Base-by-base conservation (phyloP, 1,284 basidiomycete genomes). In the Leccinum insigne region DNA sequence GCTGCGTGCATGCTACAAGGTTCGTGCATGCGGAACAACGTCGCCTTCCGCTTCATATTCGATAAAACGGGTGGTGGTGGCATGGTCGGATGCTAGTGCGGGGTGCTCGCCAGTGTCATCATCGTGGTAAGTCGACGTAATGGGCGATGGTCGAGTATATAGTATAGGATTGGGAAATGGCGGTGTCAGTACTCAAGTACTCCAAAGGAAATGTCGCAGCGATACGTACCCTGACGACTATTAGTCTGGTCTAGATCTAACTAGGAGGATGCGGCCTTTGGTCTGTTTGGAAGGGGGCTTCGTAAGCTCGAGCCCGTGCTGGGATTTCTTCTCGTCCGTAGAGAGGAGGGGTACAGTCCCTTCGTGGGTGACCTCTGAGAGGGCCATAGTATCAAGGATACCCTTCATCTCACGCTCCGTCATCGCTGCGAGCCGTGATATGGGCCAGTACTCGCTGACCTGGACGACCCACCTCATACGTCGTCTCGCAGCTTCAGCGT, bases 391-490 rank as follows among this genome's bases (percentile, higher is more conserved):
- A 47, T 82, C 80, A 21, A 95, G 77, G 6, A 93, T 78, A 7
- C 82, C 80, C 16, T 82, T 78, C 88, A 97, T 94, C 21, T 95
- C 92, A 18, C 77, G 76, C 26, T 86, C 81, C 6, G 84, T 81
- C 83, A 98, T 84, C 9, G 78, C 75, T 2, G 93, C 91, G 1
- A 98, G 84, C 62, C 87, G 87, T 21, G 91, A 85, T 60, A 96
- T 85, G 1, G 94, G 90, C 92, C 95, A 98, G 76, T 98, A 98
- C 77, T 98, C 95, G 82, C 93, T 95, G 72, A 96, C 86, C 77
- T 96, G 94, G 2, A 93, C 89, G 1, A 96, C 90, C 94, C 94
- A 96, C 77, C 90, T 87, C 86, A 95, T 91, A 26, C 91, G 81
- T 58, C 93, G 80, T 63, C 81, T 82, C 58, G 84, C 80, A 32